Base-by-base conservation (phyloP, 495 filamentous ascomycete genomes). In the Xeromyces bisporus region DNA sequence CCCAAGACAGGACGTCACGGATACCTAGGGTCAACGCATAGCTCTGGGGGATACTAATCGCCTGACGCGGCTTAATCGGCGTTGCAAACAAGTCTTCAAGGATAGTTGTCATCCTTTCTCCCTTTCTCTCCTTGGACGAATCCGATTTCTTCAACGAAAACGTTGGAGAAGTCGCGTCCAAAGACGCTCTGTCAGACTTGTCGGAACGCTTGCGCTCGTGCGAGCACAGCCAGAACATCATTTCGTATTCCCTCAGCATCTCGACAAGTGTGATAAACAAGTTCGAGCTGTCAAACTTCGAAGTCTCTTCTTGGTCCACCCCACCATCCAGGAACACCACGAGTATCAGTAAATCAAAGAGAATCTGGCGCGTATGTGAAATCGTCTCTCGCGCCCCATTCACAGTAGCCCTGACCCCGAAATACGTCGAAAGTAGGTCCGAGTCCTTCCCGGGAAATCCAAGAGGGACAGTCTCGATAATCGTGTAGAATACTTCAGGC, bases 281-380 rank as follows among this genome's bases (percentile, higher is more conserved):
- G 3, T 63, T 53, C 12, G 71, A 64, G 14, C 77, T 65, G 38
- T 84, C 71, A 35, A 87, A 77, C 9, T 58, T 64, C 1, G 73
- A 67, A 9, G 70, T 64, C 16, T 77, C 73, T 17, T 70, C 67
- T 40, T 68, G 66, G 29, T 86, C 71, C 18, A 76, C 64, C 39
- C 87, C 85, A 26, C 70, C 69, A 43, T 81, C 77, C 49, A 94
- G 70, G 39, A 93, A 80, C 11, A 85, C 64, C 7, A 89, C 64
- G 3, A 94, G 57, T n/a, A 85, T 60, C 1, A 93, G 48, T n/a
- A 94, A 67, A 47, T 82, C 77, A 28, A 82, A 72, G 10, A 91
- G 69, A 10, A 86, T 60, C 26, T 51, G 54, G 20, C 68, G 66
- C 39, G 69, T 69, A 35, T 77, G 71, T 4, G 77, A 47, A 15